Evolutionary conservation across 257 asterid genomes (phyloP), one percentile per base, ranked within the genome.

Genomic region (Echium plantagineum): DNA sequence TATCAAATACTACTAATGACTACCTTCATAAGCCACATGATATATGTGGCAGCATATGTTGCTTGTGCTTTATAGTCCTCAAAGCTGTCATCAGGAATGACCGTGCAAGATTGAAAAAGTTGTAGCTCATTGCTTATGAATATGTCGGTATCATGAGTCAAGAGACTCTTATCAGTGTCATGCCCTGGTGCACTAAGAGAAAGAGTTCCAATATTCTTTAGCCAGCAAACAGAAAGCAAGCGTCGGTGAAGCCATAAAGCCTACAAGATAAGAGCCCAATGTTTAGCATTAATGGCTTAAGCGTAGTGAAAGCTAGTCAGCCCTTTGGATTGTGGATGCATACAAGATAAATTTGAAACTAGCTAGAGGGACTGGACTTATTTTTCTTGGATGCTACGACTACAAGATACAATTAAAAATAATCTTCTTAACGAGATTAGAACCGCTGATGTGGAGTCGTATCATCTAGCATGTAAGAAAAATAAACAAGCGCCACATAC

Each of bases 201-300:
- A 57, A 58, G 26, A 1, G 49, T 30, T 15, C 75, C 71, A 53
- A 80, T 70, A 70, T 81, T 79, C 62, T 80, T 82, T 76, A 81
- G 60, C 96, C 94, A 86, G 55, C 66, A 60, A n/a, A 83, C 72
- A 52, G 94, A 78, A 68, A 93, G 82, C 75, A 91, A 85, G 70
- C 98, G 98, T 0, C 96, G 96, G 66, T 91, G 94, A 64, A 91
- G 95, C 98, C 98, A 88, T 56, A 91, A 49, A 64, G 96, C 94
- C 95, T 89, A 69, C 70, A 68, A 67, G 42, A 60, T n/a, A n/a
- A n/a, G n/a, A n/a, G n/a, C 32, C 32, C 32, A 28, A 28, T 28
- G 32, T 28, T 28, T 26, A 28, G 32, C 32, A 28, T 28, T 28
- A 28, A 28, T 28, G 32, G 32, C 32, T 28, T 28, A 28, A 28